These are phyloP conservation scores for Phaeosphaeriaceae sp. DNA, from an alignment of 2,329 filamentous ascomycete species.

Conservation along the genomic window DNA sequence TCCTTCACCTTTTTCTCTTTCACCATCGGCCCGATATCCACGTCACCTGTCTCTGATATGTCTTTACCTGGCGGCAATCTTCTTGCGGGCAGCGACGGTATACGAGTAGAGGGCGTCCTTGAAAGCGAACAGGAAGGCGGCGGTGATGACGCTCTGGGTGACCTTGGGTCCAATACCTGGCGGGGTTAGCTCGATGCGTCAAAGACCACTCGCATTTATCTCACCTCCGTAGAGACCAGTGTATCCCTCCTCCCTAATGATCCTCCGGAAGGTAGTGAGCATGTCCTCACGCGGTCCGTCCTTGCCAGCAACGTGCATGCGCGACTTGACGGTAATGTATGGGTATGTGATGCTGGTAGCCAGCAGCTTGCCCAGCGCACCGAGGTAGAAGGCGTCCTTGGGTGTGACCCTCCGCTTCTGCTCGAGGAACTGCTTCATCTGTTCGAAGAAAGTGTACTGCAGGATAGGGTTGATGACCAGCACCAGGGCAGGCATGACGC, in stretches of 20 bases:
- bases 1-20: background rate
- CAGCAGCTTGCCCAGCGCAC: constrained; percentile 91
- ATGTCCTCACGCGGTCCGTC: constrained; percentile 82
- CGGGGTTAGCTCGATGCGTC: too few species aligned
- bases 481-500: constrained; percentile 89
- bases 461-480: constrained; percentile 98
- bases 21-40: background rate
- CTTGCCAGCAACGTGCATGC: constrained; percentile 89
- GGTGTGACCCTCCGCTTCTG: constrained; percentile 79
- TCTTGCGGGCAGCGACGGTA: constrained; percentile 71
- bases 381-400: constrained; percentile 86
- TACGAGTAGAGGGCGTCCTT: constrained; percentile 95
- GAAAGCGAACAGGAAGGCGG: constrained; percentile 95
- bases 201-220: too few species aligned
- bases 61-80: constrained; percentile 51
- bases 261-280: constrained; percentile 76
- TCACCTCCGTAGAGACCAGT: constrained; percentile 89
- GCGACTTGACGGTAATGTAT: constrained; percentile 98
- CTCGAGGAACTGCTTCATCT: constrained; percentile 92
- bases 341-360: constrained; percentile 95
- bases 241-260: constrained; percentile 90
- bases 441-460: constrained; percentile 98
- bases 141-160: constrained; percentile 94
- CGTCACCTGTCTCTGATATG: background rate
- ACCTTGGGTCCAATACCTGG: constrained; percentile 94